Base-by-base conservation (phyloP, 169 alveolate genomes). In the Theileria parva region DNA sequence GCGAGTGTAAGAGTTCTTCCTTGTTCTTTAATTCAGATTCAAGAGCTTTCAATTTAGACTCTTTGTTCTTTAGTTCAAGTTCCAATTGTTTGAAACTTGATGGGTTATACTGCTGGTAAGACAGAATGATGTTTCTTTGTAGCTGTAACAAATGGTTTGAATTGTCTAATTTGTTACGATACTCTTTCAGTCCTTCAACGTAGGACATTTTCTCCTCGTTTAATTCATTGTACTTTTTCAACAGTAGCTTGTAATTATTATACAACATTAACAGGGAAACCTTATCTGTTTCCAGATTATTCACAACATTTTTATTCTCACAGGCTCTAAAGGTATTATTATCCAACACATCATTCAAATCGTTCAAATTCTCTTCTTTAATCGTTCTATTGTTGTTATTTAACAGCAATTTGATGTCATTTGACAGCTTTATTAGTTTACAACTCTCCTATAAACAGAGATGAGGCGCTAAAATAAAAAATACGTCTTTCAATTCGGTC, bases 191-290 rank as follows among this genome's bases (percentile, higher is more conserved):
- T 11, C 88, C 88, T 66, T 81, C 88, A 55, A 81, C 69, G 69
- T 81, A 81, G 28, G 88, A 81, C 85, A 81, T 53, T 50, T 81
- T 68, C 80, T 81, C 85, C 74, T 81, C 88, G 50, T 81, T 81
- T 15, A 81, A 55, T 70, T 81, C 88, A 48, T 81, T 84, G 21
- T 71, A 81, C 75, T 70, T 81, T 25, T 77, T 75, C 59, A 81
- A 69, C 27, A 81, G 70, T 13, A 75, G 71, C 48, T 32, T 81
- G 75, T 81, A 81, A 48, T 81, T 81, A 57, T 81, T 75, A 64
- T 81, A 81, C 34, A 81, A 74, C 23, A 79, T 44, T 25, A 44
- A 21, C 6, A 65, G 74, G 51, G 39, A 25, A 44, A 57, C 37
- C 8, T 19, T 57, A 19, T 19, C 66, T 8, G 66, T 13, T 57